Evolutionary conservation across 352 stramenopile genomes (phyloP), one percentile per base, ranked within the genome.

Genomic region (Phytophthora cactorum): DNA sequence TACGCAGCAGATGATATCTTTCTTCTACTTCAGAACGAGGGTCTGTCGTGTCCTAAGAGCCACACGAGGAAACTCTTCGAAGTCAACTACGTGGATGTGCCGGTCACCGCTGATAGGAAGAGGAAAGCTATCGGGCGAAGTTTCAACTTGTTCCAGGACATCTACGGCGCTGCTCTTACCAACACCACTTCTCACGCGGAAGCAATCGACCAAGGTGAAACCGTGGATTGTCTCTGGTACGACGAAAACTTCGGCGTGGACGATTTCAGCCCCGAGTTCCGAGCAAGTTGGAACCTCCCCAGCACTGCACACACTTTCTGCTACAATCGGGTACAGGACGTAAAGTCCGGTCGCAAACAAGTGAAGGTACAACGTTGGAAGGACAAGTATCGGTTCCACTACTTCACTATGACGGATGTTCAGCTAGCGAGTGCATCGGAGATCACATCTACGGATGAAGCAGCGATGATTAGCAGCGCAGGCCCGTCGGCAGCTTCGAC

Each of bases 171-270:
- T 17, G 63, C 56, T 9, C 14, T 56, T 17, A 9, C 50, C 15
- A 64, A 60, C 39, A 68, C 59, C 17, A 62, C 44, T 54, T 58
- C 70, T 5, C 34, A 66, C 6, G 28, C 34, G 0, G 54, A 72
- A 28, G 82, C 78, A 10, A 54, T 89, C 14, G 82, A 86, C 11
- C 67, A 88, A 36, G 59, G 78, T 7, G 71, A 84, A 63, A 69
- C 79, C 15, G 75, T 87, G 63, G 73, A 89, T 55, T 92, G 83
- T 52, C 54, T 81, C 27, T 85, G 77, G 72, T 85, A 87, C 59
- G 31, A 82, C 29, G 54, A 83, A 4, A 56, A 58, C n/a, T 71
- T 81, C 15, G 65, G 70, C 12, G 72, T 89, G 1, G 78, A 89
- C 58, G 76, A 89, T 22, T 78, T 84, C 28, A 72, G 46, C 9